phyloP scores from a whole-genome alignment of 768 basidiomycete species.

The Phylloporus sp. region DNA sequence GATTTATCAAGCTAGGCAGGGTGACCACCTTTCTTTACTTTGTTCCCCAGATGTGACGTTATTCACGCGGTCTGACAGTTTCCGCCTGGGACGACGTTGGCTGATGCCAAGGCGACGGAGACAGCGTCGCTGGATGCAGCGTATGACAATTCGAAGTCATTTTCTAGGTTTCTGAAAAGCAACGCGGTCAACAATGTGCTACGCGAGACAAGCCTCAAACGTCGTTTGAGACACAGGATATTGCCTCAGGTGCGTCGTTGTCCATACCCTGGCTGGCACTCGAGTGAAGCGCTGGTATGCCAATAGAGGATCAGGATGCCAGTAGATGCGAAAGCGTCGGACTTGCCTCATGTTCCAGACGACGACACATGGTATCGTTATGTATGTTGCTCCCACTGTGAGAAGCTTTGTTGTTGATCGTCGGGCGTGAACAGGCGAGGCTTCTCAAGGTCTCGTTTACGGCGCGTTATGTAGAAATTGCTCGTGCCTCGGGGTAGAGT shows the following conservation, averaged over 20 bases:
- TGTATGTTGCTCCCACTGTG: conserved; percentile 13
- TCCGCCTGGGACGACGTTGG: conserved; percentile 6
- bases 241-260: conserved; percentile 36
- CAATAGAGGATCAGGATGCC: conserved; percentile 22
- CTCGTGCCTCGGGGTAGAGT: conserved; percentile 3
- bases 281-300: not conserved
- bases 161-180: conserved; percentile 29
- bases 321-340: conserved; percentile 25
- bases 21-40: conserved; percentile 1
- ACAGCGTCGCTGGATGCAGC: conserved; percentile 14
- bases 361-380: conserved; percentile 35
- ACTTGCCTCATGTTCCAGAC: conserved; percentile 33
- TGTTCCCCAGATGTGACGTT: not conserved
- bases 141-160: conserved; percentile 40
- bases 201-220: conserved; percentile 19
- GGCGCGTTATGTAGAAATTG: conserved; percentile 19
- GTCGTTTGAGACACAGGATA: conserved; percentile 29
- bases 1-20: conserved; percentile 18
- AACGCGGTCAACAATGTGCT: conserved; percentile 19
- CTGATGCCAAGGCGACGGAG: conserved; percentile 2
- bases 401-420: not conserved
- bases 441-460: conserved; percentile 15
- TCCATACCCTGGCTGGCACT: not conserved
- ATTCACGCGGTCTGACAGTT: conserved; percentile 12
- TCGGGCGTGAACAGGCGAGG: conserved; percentile 8